phyloP scores from a whole-genome alignment of 1,284 basidiomycete genomes.

The Golubevia pallescens region DNA sequence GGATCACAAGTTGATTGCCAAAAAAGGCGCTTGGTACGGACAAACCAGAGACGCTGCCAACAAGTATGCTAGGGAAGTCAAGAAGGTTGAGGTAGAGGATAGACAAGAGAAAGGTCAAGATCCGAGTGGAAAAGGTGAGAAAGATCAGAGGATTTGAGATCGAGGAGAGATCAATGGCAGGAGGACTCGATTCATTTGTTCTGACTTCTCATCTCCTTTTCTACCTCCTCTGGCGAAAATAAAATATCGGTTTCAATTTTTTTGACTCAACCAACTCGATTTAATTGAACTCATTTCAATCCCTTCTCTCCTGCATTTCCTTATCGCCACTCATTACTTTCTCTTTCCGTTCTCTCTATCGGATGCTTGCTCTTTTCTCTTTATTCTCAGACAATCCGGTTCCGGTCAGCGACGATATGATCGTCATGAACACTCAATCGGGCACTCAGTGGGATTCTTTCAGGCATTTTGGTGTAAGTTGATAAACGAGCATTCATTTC shows the following conservation, averaged over 20 bases:
- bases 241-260: no score
- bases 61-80: slow-evolving; percentile 7
- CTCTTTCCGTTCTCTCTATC: not conserved
- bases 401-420: slow-evolving; percentile 45
- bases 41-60: slow-evolving; percentile 19
- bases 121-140: not conserved
- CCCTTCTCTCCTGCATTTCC: not conserved
- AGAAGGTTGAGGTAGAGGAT: not conserved
- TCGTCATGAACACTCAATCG: slow-evolving; percentile 65
- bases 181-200: no score
- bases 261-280: no score
- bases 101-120: not conserved
- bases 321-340: not conserved
- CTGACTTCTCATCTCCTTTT: no score
- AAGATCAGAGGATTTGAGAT: not conserved
- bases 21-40: slow-evolving; percentile 20
- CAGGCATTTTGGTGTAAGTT: slow-evolving; percentile 54
- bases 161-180: no score
- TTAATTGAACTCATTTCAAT: no score
- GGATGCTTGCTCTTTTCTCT: not conserved
- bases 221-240: no score
- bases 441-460: slow-evolving; percentile 66
- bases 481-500: slow-evolving; percentile 30
- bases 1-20: slow-evolving; percentile 28
- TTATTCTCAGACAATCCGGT: slow-evolving; percentile 10